Evolutionary conservation across 495 filamentous ascomycete species (phyloP).

Genomic region (Xylaria intraflava): DNA sequence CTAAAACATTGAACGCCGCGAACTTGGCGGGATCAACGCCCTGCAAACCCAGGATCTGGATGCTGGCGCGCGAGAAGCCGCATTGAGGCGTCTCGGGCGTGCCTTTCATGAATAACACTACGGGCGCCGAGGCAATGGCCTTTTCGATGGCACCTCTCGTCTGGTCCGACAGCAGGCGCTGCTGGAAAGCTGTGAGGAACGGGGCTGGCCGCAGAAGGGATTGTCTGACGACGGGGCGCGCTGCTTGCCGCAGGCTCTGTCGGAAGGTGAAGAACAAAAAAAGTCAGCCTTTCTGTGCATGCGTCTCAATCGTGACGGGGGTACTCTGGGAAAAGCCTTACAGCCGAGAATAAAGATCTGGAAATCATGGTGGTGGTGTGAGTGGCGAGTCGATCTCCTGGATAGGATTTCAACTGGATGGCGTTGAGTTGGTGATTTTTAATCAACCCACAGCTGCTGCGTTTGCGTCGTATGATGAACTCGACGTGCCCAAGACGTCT

Average conservation of each 20-base stretch:
- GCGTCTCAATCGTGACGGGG: neutral
- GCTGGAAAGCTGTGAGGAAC: conserved; percentile 34
- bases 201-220: conserved; percentile 18
- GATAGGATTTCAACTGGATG: neutral
- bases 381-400: neutral
- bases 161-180: conserved; percentile 67
- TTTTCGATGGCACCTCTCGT: conserved; percentile 78
- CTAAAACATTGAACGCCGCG: conserved; percentile 91
- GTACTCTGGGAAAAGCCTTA: neutral
- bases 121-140: conserved; percentile 74
- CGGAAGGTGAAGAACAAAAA: neutral
- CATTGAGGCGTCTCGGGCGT: conserved; percentile 97
- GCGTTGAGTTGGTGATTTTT: neutral
- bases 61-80: conserved; percentile 90
- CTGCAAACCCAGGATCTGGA: conserved; percentile 90
- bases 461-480: too few species aligned
- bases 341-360: conserved; percentile 8
- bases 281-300: neutral
- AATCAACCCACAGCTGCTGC: neutral
- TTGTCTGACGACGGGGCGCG: conserved; percentile 28
- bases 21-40: conserved; percentile 97
- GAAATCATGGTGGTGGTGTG: conserved; percentile 9
- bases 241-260: conserved; percentile 31
- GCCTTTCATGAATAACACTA: conserved; percentile 98
- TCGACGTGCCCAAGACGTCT: too few species aligned